These are phyloP conservation scores for Ilyonectria mors-panacis DNA, from an alignment of 2,329 filamentous ascomycete genomes.

Conservation along the genomic window DNA sequence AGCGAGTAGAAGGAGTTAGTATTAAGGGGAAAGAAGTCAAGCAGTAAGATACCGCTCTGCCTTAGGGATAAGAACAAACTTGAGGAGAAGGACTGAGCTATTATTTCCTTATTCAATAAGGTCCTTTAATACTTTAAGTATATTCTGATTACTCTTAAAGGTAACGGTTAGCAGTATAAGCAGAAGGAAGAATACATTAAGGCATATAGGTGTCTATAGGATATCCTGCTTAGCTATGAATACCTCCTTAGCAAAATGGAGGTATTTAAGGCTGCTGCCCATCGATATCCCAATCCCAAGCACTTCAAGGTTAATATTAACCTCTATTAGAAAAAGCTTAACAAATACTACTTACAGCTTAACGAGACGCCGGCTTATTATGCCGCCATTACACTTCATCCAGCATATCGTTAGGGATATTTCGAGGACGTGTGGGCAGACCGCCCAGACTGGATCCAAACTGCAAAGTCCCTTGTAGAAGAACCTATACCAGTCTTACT, in stretches of 20 bases:
- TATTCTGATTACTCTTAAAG: neutral
- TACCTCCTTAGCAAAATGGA: neutral
- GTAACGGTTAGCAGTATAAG: neutral
- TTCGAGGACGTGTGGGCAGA: neutral
- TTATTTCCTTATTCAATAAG: neutral
- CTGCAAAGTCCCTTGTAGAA: neutral
- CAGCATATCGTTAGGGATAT: neutral
- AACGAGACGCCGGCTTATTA: neutral
- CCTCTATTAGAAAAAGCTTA: no score
- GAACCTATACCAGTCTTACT: neutral
- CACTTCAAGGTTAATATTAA: neutral
- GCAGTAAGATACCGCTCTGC: no score
- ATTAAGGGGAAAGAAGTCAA: no score
- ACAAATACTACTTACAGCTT: neutral
- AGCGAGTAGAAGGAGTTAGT: neutral
- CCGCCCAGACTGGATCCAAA: neutral
- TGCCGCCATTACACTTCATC: neutral
- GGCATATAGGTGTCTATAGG: neutral
- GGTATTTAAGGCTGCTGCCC: neutral
- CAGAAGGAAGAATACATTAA: neutral
- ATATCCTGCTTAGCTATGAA: neutral
- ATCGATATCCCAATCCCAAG: neutral
- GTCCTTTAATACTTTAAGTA: neutral
- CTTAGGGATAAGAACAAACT: no score
- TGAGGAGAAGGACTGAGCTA: neutral